phyloP scores from a whole-genome alignment of 2,329 filamentous ascomycete genomes.

The Botrytis hyacinthi region DNA sequence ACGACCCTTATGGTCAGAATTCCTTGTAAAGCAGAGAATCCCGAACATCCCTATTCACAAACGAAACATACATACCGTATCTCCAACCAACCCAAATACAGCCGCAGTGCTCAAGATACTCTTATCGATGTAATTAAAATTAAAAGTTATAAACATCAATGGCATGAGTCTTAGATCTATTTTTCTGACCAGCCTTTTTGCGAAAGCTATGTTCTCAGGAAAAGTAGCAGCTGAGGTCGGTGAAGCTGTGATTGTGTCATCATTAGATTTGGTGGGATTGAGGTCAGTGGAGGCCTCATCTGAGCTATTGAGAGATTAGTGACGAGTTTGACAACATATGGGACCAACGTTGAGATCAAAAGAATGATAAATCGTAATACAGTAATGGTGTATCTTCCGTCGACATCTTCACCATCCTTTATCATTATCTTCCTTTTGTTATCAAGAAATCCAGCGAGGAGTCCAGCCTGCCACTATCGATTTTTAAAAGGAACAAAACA shows the following conservation, averaged over 20 bases:
- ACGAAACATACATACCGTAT: slow-evolving; percentile 35
- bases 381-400: neutral
- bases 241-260: neutral
- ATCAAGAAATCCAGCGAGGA: neutral
- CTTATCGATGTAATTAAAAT: slow-evolving; percentile 49
- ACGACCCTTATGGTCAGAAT: neutral
- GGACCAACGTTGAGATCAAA: too few relatives aligned
- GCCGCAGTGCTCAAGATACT: slow-evolving; percentile 42
- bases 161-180: slow-evolving; percentile 55
- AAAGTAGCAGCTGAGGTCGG: neutral
- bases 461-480: neutral
- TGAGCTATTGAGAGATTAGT: neutral
- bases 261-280: neutral
- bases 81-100: slow-evolving; percentile 47
- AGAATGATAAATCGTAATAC: neutral
- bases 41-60: too few relatives aligned
- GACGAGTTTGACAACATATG: neutral
- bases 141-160: slow-evolving; percentile 55
- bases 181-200: slow-evolving; percentile 45
- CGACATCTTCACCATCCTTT: neutral
- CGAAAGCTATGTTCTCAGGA: neutral
- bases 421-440: neutral
- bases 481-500: neutral
- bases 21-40: neutral
- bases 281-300: neutral